Base-by-base conservation (phyloP, 2,329 filamentous ascomycete genomes). In the Byssochlamys sp. region DNA sequence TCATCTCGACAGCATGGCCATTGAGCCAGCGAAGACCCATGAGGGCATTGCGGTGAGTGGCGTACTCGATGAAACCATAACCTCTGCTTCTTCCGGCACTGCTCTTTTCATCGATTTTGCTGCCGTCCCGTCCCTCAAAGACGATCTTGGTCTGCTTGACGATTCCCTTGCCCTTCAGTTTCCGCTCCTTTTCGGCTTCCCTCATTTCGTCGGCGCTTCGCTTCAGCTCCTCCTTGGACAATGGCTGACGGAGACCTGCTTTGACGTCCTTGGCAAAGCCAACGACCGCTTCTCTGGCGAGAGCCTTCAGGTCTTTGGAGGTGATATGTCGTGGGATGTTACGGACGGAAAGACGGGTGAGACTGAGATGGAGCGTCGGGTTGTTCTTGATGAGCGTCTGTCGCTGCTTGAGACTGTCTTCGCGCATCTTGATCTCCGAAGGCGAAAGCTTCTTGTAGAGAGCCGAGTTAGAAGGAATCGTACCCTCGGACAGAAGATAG, bases 31-130 rank as follows among this genome's bases (percentile, higher is more conserved):
- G 82, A 61, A 99, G 78, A 26, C 90, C 94, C 90, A 97, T 97
- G 45, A 99, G 80, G 12, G 94, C 94, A 80, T 88, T 92, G 54
- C 94, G 87, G 69, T 99, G 94, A 29, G 89, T 94, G 62, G 86
- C 88, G 75, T 96, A 99, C 76, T 99, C 94, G 64, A 99, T 88
- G 77, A 99, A 99, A 11, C 95, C 94, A 71, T 99, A 99, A 4
- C 94, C 94, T 71, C 92, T 84, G 71, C 89, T 94, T 69, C 89
- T 84, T 52, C 91, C 91, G 5, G 85, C 90, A 6, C 89, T 90
- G 54, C 80, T 84, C 50, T 83, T 80, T 74, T 95, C 91, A 7
- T 81, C 75, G 12, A 96, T 84, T 77, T 96, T 97, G 67, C 84
- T 84, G 52, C 94, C 94, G 65, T 94, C 85, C 35, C 83, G 83